phyloP scores from a whole-genome alignment of 805 yeast species.

The Lipomyces oligophaga region DNA sequence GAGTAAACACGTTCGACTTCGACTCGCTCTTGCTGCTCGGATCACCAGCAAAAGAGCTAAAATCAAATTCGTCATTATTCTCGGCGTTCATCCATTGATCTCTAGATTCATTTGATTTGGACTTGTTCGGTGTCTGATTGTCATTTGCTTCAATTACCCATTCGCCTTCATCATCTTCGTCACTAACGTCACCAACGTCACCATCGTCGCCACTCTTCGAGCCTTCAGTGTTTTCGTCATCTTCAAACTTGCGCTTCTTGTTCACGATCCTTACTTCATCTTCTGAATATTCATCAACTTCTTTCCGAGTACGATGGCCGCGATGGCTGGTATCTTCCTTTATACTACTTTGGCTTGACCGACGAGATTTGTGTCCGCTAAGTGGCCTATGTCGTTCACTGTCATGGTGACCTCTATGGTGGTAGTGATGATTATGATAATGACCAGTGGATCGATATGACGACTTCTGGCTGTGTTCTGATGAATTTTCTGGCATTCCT shows the following conservation, averaged over 20 bases:
- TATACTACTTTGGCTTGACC: too few species aligned
- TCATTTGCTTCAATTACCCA: background rate
- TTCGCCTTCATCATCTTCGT: constrained; percentile 8
- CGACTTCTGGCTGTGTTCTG: too few species aligned
- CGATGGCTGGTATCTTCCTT: too few species aligned
- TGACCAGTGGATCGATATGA: too few species aligned
- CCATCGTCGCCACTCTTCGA: constrained; percentile 1
- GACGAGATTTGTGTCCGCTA: too few species aligned
- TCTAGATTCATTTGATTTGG: background rate
- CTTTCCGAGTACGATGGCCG: too few species aligned
- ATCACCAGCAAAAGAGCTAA: constrained; percentile 14
- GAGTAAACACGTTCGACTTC: constrained; percentile 4
- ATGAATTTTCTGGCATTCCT: too few species aligned
- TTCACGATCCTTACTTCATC: too few species aligned
- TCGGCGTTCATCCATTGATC: background rate
- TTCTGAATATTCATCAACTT: too few species aligned
- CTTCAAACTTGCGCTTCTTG: constrained; percentile 5
- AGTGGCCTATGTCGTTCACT: too few species aligned
- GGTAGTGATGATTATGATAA: too few species aligned
- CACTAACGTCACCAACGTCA: constrained; percentile 5
- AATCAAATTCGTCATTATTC: constrained; percentile 33
- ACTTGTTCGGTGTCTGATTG: background rate
- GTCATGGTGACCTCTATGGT: too few species aligned
- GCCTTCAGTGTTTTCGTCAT: constrained; percentile 1
- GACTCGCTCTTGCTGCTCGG: background rate